Evolutionary conservation across 345 rosid genomes (phyloP).

Genomic region (Anastatica hierochuntica): DNA sequence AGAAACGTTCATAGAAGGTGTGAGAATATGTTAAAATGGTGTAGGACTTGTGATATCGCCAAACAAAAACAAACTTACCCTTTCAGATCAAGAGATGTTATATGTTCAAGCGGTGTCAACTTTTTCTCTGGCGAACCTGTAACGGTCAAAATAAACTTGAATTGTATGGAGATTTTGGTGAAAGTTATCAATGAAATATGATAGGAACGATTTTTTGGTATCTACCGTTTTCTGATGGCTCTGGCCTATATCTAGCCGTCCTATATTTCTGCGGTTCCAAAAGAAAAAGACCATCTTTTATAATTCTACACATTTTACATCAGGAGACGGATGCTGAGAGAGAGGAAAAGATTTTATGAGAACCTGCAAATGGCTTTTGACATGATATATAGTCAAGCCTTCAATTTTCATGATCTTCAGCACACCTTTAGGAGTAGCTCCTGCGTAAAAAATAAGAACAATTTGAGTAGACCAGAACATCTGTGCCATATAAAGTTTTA

Average conservation of each 20-base stretch:
- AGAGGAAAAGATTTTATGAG: not conserved
- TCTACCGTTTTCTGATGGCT: constrained; percentile 50
- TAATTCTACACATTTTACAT: no score
- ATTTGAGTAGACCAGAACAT: no score
- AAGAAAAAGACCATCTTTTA: not conserved
- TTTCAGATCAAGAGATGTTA: constrained; percentile 71
- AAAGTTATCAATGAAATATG: not conserved
- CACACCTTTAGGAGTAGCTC: constrained; percentile 96
- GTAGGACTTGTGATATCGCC: not conserved
- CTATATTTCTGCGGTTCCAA: constrained; percentile 70
- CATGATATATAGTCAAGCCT: constrained; percentile 90
- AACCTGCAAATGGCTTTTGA: constrained; percentile 98
- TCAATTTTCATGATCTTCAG: constrained; percentile 78
- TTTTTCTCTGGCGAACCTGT: constrained; percentile 71
- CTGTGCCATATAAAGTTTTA: not conserved
- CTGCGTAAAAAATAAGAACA: constrained; percentile 23
- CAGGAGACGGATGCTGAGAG: no score
- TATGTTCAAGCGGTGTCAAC: constrained; percentile 67
- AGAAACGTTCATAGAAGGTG: not conserved
- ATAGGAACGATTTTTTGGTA: not conserved
- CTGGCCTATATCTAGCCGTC: constrained; percentile 84
- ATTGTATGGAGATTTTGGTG: no score
- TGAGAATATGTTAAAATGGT: not conserved
- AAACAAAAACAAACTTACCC: constrained; percentile 39
- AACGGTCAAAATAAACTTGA: not conserved